A percentile compares a stretch with the other conserved stretches of the same genome.
These are phyloP conservation scores for Excoecaria cochinchinensis DNA, from an alignment of 345 rosid genomes.

Conservation along the genomic window DNA sequence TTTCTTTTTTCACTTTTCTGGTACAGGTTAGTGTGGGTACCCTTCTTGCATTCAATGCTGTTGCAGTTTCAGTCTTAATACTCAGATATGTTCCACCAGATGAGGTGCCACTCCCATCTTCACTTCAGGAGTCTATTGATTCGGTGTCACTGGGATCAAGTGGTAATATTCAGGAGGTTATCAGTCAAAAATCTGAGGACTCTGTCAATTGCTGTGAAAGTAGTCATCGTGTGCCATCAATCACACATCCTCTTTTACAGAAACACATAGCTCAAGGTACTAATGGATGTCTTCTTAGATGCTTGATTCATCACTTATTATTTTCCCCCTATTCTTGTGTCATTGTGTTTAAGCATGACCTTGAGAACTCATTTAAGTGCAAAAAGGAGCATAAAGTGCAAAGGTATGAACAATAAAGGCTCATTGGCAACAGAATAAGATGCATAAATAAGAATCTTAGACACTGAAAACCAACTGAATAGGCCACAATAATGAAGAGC, in stretches of 20 bases:
- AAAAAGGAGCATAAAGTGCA: neutral
- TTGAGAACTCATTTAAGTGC: neutral
- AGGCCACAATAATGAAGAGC: neutral
- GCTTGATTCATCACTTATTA: neutral
- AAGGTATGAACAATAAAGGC: neutral
- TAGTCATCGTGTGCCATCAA: constrained; percentile 27
- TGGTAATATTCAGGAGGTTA: constrained; percentile 13
- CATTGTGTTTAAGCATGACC: neutral
- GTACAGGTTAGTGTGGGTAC: constrained; percentile 74
- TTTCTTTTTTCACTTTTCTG: constrained; percentile 1
- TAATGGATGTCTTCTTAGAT: constrained; percentile 2
- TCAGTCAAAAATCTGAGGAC: constrained; percentile 10
- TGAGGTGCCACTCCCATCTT: constrained; percentile 46
- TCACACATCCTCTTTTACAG: constrained; percentile 37
- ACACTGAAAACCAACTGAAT: neutral
- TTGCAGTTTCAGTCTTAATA: constrained; percentile 57
- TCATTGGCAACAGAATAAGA: neutral
- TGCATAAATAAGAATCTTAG: neutral
- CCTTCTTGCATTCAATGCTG: constrained; percentile 67
- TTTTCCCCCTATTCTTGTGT: neutral
- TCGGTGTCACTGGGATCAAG: constrained; percentile 12
- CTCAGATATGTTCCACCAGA: constrained; percentile 69
- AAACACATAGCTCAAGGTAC: constrained; percentile 42
- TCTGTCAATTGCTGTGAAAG: constrained; percentile 24
- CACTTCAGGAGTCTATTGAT: constrained; percentile 35